Evolutionary conservation across 768 basidiomycete species (phyloP).

Genomic region (Leccinum pellstonianum): DNA sequence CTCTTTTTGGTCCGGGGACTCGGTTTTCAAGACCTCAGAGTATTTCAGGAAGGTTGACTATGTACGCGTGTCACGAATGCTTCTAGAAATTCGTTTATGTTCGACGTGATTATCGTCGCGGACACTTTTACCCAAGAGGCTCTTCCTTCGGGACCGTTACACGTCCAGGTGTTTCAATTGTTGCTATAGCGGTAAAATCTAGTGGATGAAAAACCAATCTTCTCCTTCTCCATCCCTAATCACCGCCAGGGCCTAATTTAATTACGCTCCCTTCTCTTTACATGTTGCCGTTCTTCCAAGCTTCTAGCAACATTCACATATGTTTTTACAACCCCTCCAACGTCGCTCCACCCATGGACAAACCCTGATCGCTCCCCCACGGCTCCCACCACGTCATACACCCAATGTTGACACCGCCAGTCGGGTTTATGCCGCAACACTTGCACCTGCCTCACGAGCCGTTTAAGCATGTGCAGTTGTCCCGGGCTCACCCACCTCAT

Average conservation of each 20-base stretch:
- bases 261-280: neutral
- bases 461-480: constrained; percentile 18
- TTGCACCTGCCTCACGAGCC: constrained; percentile 10
- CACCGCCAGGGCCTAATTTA: neutral
- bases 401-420: constrained; percentile 32
- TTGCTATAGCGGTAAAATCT: constrained; percentile 20
- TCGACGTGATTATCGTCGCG: constrained; percentile 14
- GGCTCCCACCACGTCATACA: constrained; percentile 19
- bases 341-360: constrained; percentile 15
- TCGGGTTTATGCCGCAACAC: constrained; percentile 18
- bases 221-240: neutral
- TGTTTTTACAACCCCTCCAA: constrained; percentile 21
- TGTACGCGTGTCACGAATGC: neutral
- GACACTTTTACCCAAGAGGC: neutral
- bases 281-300: constrained; percentile 32
- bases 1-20: constrained; percentile 6
- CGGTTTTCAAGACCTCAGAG: constrained; percentile 3
- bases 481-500: constrained; percentile 23
- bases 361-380: constrained; percentile 4
- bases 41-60: constrained; percentile 4
- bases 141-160: neutral
- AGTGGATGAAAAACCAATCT: neutral
- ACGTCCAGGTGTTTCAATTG: constrained; percentile 17
- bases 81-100: constrained; percentile 2
- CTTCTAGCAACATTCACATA: constrained; percentile 29